Evolutionary conservation across 1,284 basidiomycete species (phyloP).

Genomic region (Boletus smithii): DNA sequence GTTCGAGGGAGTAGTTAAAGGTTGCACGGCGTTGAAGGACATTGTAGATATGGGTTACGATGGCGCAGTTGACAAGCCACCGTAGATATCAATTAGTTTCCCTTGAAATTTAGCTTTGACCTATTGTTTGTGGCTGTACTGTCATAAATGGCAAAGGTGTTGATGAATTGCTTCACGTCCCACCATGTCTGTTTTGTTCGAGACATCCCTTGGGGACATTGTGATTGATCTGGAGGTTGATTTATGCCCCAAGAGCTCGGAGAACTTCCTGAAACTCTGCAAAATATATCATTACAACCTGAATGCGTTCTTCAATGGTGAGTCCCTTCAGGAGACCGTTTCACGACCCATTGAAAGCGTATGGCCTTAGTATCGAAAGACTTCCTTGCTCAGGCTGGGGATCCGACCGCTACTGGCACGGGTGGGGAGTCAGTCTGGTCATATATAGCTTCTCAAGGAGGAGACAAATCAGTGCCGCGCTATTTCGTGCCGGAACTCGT

Average conservation of each 20-base stretch:
- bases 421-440: slow-evolving; percentile 88
- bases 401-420: slow-evolving; percentile 91
- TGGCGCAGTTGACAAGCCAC: no score
- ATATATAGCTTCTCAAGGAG: slow-evolving; percentile 54
- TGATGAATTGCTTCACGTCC: no score
- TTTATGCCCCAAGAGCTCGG: slow-evolving; percentile 82
- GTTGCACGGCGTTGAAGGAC: no score
- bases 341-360: slow-evolving; percentile 9
- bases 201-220: slow-evolving; percentile 94
- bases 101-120: no score
- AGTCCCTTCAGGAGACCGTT: slow-evolving; percentile 22
- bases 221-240: slow-evolving; percentile 96
- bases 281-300: slow-evolving; percentile 96
- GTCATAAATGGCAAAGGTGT: no score
- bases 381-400: slow-evolving; percentile 93
- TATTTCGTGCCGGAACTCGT: slow-evolving; percentile 85
- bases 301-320: slow-evolving; percentile 96
- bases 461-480: slow-evolving; percentile 47
- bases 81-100: no score
- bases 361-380: slow-evolving; percentile 76
- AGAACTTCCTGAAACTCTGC: slow-evolving; percentile 97
- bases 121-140: neutral
- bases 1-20: no score
- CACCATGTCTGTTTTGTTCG: slow-evolving; percentile 91
- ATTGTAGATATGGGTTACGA: no score